Evolutionary conservation across 441 rosid species (phyloP).

Genomic region (Adansonia gregorii): DNA sequence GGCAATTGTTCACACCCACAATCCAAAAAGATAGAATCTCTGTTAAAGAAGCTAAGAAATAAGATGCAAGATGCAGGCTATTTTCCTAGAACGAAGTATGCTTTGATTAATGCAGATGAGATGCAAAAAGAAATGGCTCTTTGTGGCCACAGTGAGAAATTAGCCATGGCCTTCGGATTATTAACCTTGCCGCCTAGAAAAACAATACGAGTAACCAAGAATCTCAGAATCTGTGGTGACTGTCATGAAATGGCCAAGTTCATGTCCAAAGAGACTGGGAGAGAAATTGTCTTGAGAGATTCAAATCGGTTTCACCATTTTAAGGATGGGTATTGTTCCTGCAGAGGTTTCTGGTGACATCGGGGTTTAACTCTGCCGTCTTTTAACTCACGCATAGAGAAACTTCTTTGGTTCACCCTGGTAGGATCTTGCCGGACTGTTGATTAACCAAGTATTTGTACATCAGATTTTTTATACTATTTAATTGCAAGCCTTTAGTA

Average conservation of each 20-base stretch:
- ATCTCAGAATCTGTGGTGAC: slow-evolving; percentile 63
- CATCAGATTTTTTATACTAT: too few relatives aligned
- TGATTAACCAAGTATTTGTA: too few relatives aligned
- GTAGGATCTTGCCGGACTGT: too few relatives aligned
- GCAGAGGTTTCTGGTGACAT: slow-evolving; percentile 78
- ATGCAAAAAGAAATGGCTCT: slow-evolving; percentile 61
- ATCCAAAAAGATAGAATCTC: slow-evolving; percentile 47
- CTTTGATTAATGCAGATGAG: slow-evolving; percentile 58
- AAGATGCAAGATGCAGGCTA: slow-evolving; percentile 60
- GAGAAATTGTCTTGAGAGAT: slow-evolving; percentile 68
- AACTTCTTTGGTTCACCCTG: too few relatives aligned
- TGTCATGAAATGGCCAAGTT: slow-evolving; percentile 84
- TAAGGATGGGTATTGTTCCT: slow-evolving; percentile 67
- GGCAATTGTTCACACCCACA: slow-evolving; percentile 56
- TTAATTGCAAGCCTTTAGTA: background rate
- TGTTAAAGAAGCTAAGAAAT: slow-evolving; percentile 47
- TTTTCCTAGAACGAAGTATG: slow-evolving; percentile 45
- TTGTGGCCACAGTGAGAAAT: slow-evolving; percentile 76
- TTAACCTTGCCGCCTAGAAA: slow-evolving; percentile 56
- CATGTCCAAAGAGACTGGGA: slow-evolving; percentile 51
- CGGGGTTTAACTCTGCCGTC: too few relatives aligned
- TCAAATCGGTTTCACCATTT: slow-evolving; percentile 73
- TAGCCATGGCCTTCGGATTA: slow-evolving; percentile 72
- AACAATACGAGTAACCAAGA: slow-evolving; percentile 61
- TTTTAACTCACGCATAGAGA: too few relatives aligned